Evolutionary conservation across 1,284 basidiomycete species (phyloP).

Genomic region (Apiotrichum gracile): DNA sequence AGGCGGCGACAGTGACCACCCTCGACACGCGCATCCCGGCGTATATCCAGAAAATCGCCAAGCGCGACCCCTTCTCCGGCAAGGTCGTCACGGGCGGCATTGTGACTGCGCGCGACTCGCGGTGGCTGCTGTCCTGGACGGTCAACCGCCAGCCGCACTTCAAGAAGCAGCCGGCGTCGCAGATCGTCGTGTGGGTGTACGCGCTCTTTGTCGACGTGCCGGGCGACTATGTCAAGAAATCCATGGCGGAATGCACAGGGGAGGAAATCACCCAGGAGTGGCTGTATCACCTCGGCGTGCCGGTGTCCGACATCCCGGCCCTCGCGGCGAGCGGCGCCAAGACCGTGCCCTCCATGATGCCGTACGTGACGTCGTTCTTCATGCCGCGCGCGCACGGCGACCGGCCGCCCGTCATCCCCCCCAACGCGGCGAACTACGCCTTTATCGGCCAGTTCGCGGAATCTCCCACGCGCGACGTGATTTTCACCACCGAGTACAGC

Average conservation of each 20-base stretch:
- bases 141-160: constrained; percentile 3
- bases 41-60: constrained; percentile 4
- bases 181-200: constrained; percentile 1
- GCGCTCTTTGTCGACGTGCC: neutral
- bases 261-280: constrained; percentile 4
- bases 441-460: constrained; percentile 6
- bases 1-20: neutral
- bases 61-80: neutral
- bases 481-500: constrained; percentile 3
- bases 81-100: constrained; percentile 2
- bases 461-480: neutral
- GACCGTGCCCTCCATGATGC: neutral
- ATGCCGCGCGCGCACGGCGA: constrained; percentile 1
- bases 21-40: constrained; percentile 2
- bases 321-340: neutral
- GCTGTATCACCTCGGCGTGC: constrained; percentile 1
- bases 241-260: neutral
- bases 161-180: neutral
- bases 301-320: neutral
- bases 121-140: neutral
- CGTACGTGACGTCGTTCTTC: constrained; percentile 2
- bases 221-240: constrained; percentile 1
- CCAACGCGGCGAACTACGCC: neutral
- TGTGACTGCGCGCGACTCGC: neutral
- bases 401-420: neutral